A percentile compares a stretch with the other conserved stretches of the same genome.
Evolutionary conservation across 179 eudicot genomes (phyloP).

Genomic region (Drosera spatulata): DNA sequence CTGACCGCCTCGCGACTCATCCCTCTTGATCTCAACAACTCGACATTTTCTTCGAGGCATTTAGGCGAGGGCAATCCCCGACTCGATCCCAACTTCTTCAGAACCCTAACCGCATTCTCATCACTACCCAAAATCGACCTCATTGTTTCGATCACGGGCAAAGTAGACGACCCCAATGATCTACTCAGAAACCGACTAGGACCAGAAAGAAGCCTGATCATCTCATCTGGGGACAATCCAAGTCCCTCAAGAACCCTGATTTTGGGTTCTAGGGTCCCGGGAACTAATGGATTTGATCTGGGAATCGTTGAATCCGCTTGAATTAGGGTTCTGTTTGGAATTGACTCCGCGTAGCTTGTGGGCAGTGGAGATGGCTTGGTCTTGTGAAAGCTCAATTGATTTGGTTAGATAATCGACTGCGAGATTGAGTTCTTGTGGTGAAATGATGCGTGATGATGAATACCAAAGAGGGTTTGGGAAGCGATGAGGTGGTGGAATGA

Average conservation of each 20-base stretch:
- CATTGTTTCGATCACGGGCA: constrained; percentile 12
- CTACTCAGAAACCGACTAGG: too few species aligned
- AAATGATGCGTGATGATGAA: too few species aligned
- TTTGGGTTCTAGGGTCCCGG: constrained; percentile 8
- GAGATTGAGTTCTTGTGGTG: background rate
- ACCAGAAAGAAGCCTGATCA: background rate
- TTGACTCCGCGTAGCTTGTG: background rate
- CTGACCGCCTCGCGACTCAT: constrained; percentile 11
- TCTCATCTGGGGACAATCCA: constrained; percentile 6
- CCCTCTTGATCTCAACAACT: constrained; percentile 17
- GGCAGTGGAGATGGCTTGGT: background rate
- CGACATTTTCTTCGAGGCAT: constrained; percentile 1
- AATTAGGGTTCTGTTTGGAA: background rate
- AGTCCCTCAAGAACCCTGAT: constrained; percentile 4
- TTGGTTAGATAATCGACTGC: constrained; percentile 5
- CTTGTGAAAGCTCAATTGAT: constrained; percentile 4
- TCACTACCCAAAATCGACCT: constrained; percentile 10
- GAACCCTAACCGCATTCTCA: constrained; percentile 4
- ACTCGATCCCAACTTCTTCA: too few species aligned
- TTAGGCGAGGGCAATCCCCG: background rate
- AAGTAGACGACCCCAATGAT: constrained; percentile 7
- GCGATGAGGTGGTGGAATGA: too few species aligned
- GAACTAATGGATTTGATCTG: constrained; percentile 4
- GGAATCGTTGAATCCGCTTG: constrained; percentile 4
- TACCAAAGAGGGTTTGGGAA: too few species aligned